Percentiles rank a stretch among this genome's conserved stretches.
Conservation (phyloP, 192 early-diverging fungal genomes). For the Rhizophlyctis rosea region DNA sequence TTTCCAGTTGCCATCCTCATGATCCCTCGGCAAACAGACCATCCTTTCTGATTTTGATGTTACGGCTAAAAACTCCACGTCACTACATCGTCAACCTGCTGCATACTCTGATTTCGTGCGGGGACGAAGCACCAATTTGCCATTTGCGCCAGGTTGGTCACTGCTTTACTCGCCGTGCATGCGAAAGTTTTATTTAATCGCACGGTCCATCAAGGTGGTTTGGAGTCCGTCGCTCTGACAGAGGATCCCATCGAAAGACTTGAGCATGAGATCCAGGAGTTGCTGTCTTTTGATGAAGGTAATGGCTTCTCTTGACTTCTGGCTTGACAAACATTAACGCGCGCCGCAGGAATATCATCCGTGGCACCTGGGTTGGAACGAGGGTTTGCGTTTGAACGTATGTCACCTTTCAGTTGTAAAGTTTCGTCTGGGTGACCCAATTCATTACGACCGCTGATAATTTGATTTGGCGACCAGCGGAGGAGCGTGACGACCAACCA, state of each 20-base stretch:
- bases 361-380: slow-evolving; percentile 71
- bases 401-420: too few relatives aligned
- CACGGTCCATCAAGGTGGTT: slow-evolving; percentile 40
- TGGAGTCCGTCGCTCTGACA: slow-evolving; percentile 45
- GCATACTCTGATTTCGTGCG: slow-evolving; percentile 64
- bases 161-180: background rate
- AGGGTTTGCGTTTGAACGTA: slow-evolving; percentile 55
- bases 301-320: background rate
- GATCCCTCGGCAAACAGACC: too few relatives aligned
- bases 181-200: background rate
- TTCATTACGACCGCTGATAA: too few relatives aligned
- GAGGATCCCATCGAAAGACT: slow-evolving; percentile 22
- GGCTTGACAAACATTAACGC: slow-evolving; percentile 13
- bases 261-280: slow-evolving; percentile 25
- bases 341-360: slow-evolving; percentile 46
- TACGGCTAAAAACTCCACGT: slow-evolving; percentile 64
- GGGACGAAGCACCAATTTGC: slow-evolving; percentile 64
- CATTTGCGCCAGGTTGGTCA: slow-evolving; percentile 68
- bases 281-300: slow-evolving; percentile 36
- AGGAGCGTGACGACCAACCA: too few relatives aligned
- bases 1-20: too few relatives aligned
- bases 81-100: slow-evolving; percentile 61
- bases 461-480: too few relatives aligned
- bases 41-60: slow-evolving; percentile 16
- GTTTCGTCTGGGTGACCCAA: too few relatives aligned